A percentile compares a stretch with the other conserved stretches of the same genome.
These are phyloP conservation scores for Cytidiella melzeri DNA, from an alignment of 768 basidiomycete genomes.

Conservation along the genomic window DNA sequence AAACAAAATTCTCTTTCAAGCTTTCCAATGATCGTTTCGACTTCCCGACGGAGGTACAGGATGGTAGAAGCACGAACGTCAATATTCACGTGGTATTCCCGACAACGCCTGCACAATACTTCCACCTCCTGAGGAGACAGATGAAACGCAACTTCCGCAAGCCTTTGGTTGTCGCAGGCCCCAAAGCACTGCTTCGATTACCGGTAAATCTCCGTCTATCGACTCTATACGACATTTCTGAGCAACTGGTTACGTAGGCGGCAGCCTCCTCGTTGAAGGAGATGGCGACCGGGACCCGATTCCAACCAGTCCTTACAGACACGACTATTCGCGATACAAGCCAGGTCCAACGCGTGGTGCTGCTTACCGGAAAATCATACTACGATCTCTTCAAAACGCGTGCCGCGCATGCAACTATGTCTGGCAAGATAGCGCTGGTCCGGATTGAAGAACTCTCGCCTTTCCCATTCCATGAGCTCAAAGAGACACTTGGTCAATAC, in stretches of 20 bases:
- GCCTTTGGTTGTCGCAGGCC: conserved; percentile 78
- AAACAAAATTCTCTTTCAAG: conserved; percentile 30
- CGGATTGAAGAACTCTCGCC: conserved; percentile 85
- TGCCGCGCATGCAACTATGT: conserved; percentile 25
- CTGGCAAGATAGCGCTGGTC: conserved; percentile 50
- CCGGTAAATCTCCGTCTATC: conserved; percentile 53
- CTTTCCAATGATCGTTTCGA: conserved; percentile 69
- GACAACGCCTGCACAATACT: conserved; percentile 87
- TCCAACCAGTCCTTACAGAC: conserved; percentile 66
- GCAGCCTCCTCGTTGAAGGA: conserved; percentile 66
- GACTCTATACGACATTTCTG: background rate
- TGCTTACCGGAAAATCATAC: conserved; percentile 81
- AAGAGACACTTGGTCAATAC: conserved; percentile 42
- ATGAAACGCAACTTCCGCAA: conserved; percentile 81
- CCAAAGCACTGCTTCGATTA: conserved; percentile 76
- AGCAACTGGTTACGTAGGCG: conserved; percentile 38
- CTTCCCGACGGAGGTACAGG: conserved; percentile 23
- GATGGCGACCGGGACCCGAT: conserved; percentile 49
- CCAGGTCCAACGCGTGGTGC: conserved; percentile 55
- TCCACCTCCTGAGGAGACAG: conserved; percentile 88
- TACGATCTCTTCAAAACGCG: conserved; percentile 80
- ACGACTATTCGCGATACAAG: conserved; percentile 27
- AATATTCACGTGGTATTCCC: conserved; percentile 86
- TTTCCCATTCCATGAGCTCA: conserved; percentile 68
- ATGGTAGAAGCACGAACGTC: conserved; percentile 39